These are phyloP conservation scores for Ganoderma leucocontextum DNA, from an alignment of 1,284 basidiomycete species.

Conservation along the genomic window DNA sequence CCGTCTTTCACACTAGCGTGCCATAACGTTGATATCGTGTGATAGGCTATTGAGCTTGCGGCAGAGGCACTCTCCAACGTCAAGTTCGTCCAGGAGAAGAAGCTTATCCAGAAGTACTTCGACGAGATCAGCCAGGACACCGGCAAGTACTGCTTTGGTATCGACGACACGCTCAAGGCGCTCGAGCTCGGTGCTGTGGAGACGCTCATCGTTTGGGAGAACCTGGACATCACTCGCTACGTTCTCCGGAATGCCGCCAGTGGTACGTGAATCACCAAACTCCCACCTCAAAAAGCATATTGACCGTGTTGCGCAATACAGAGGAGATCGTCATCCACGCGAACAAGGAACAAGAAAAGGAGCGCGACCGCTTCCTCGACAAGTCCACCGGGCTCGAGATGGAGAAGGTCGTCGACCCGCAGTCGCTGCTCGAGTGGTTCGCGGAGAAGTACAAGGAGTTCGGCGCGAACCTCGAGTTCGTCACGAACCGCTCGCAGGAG, in stretches of 20 bases:
- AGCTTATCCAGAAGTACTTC: conserved; percentile 97
- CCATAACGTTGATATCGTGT: not conserved
- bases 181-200: conserved; percentile 97
- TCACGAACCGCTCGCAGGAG: conserved; percentile 93
- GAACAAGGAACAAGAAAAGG: conserved; percentile 86
- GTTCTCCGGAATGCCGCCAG: conserved; percentile 89
- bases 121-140: conserved; percentile 99
- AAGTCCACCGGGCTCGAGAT: conserved; percentile 95
- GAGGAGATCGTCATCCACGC: conserved; percentile 86
- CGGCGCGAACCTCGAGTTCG: conserved; percentile 93
- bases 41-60: conserved; percentile 94
- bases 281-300: conserved; percentile 2
- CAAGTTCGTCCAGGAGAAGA: conserved; percentile 99
- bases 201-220: conserved; percentile 99
- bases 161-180: conserved; percentile 96
- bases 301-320: conserved; percentile 38
- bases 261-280: conserved; percentile 56
- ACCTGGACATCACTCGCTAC: conserved; percentile 89
- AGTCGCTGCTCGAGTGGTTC: conserved; percentile 95
- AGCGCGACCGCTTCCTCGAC: conserved; percentile 94
- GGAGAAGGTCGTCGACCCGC: conserved; percentile 86
- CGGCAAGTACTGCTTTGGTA: conserved; percentile 97
- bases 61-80: conserved; percentile 97
- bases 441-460: conserved; percentile 99
- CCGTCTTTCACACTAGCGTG: not conserved